phyloP scores from a whole-genome alignment of 169 alveolate species.

The Babesia ovata region DNA sequence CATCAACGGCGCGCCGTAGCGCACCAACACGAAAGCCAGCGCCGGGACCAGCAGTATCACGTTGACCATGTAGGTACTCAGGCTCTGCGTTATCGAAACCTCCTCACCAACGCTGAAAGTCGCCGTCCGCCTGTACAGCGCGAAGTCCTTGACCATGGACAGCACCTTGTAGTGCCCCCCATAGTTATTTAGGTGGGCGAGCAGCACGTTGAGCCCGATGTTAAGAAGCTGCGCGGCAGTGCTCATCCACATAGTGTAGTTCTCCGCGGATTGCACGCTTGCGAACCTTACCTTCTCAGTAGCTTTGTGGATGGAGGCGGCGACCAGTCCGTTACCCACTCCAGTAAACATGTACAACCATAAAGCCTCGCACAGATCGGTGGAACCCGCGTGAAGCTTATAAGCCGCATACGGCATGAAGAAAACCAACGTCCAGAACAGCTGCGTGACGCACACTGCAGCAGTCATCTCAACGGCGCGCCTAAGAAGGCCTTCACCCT shows the following conservation, averaged over 20 bases:
- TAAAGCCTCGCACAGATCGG: constrained; percentile 39
- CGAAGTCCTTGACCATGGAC: constrained; percentile 34
- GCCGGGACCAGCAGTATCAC: constrained; percentile 48
- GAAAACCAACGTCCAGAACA: constrained; percentile 66
- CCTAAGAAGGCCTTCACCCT: constrained; percentile 12
- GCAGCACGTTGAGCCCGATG: constrained; percentile 56
- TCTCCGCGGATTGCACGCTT: constrained; percentile 53
- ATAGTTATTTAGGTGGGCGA: constrained; percentile 70
- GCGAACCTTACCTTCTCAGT: constrained; percentile 52
- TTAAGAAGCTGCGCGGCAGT: constrained; percentile 51
- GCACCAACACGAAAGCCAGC: constrained; percentile 6
- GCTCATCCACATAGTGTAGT: constrained; percentile 60
- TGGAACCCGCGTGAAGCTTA: constrained; percentile 39
- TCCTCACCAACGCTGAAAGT: constrained; percentile 67
- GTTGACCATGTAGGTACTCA: constrained; percentile 43
- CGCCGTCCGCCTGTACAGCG: constrained; percentile 21
- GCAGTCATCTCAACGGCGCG: constrained; percentile 31
- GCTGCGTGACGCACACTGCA: constrained; percentile 24
- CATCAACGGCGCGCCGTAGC: constrained; percentile 41
- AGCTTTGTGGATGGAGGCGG: constrained; percentile 32
- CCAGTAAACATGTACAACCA: constrained; percentile 65
- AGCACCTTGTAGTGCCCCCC: constrained; percentile 73
- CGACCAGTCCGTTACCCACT: constrained; percentile 64
- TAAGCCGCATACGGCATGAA: constrained; percentile 75
- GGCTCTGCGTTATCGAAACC: constrained; percentile 54